Evolutionary conservation across 441 rosid genomes (phyloP).

Genomic region (Eruca vesicaria): DNA sequence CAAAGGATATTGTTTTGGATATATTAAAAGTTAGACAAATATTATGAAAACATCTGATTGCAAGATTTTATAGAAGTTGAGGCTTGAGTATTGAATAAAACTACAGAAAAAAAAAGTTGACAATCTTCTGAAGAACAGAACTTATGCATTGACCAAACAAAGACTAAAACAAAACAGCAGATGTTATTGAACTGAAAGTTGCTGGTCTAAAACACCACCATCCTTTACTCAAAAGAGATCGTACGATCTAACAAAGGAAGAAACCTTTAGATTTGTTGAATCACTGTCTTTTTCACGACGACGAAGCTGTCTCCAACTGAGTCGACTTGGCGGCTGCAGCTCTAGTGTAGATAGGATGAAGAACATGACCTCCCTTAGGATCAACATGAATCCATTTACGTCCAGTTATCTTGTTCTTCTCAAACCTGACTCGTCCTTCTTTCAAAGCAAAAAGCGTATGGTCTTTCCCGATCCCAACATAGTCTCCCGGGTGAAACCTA

Average conservation of each 20-base stretch:
- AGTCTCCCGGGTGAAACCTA: conserved; percentile 83
- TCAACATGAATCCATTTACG: conserved; percentile 82
- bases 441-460: conserved; percentile 80
- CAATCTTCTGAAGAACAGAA: background rate
- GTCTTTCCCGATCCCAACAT: conserved; percentile 82
- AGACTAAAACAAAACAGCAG: background rate
- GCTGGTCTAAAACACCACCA: background rate
- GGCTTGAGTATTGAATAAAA: background rate
- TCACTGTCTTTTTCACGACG: background rate
- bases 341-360: conserved; percentile 53
- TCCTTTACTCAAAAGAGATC: conserved; percentile 3
- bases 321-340: conserved; percentile 31
- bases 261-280: background rate
- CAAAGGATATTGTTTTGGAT: background rate
- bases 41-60: background rate
- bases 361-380: conserved; percentile 62
- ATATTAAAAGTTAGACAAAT: background rate
- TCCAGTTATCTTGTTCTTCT: conserved; percentile 56
- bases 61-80: background rate
- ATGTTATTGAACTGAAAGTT: background rate
- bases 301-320: conserved; percentile 28
- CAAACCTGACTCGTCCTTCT: conserved; percentile 76
- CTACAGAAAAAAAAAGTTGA: background rate
- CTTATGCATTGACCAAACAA: background rate
- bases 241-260: background rate